Evolutionary conservation across 805 yeast species (phyloP), one percentile per base, ranked within the genome.

Genomic region (Jamesozyma hellenica): DNA sequence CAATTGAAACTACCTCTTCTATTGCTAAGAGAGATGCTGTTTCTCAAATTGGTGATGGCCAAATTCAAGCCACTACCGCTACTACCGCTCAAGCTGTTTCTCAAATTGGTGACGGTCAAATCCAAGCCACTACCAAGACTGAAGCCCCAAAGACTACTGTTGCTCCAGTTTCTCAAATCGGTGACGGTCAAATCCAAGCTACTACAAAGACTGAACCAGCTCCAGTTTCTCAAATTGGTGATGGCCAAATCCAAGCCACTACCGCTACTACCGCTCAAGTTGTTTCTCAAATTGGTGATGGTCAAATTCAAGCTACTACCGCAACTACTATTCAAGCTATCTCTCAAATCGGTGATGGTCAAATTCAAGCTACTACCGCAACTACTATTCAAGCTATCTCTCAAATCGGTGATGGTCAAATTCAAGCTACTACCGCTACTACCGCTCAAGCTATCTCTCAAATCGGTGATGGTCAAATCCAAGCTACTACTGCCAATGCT

Each of bases 191-290:
- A 34, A 34, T 38, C 18, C 41, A 62, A 30, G 61, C 60, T 28
- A 41, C 49, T 19, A 41, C 47, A 19, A 50, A 45, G 42, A 32
- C 42, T n/a, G 29, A 36, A 15, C 35, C 57, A 41, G 65, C 70
- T 46, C 56, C 65, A 14, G 60, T 61, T 31, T 60, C 71, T 45
- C 77, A 72, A 55, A 66, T 70, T 44, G 57, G 59, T 43, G 77
- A 71, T 41, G 78, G 78, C 49, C 78, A 74, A 59, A 63, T 71
- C 49, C 75, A 71, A 56, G 64, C 54, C 35, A 34, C 51, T 27
- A 53, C 62, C 31, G 48, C 55, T 37, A 49, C 61, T 15, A 44
- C 51, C 33, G 50, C 51, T 42, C 65, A 70, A 45, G 56, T 64
- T 15, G 60, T 60, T 32, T 60, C 71, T 45, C 77, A 72, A 55